Base-by-base conservation (phyloP, 352 stramenopile genomes). In the Phytophthora agathidicida region DNA sequence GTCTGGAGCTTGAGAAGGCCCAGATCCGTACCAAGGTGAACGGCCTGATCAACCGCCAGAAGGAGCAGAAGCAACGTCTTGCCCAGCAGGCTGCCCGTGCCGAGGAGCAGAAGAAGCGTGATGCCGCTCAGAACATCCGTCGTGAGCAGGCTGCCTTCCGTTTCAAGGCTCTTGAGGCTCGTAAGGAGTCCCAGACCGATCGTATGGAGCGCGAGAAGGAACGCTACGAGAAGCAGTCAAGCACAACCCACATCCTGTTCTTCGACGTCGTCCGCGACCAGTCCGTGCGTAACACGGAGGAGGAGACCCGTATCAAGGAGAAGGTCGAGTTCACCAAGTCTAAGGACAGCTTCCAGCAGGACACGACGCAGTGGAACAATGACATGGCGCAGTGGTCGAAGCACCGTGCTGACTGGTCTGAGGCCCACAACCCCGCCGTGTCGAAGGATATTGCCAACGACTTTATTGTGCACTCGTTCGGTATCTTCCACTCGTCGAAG, bases 271-370 rank as follows among this genome's bases (percentile, higher is more conserved):
- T 91, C 32, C 77, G 71, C 2, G 86, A 95, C 31, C 76, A 91
- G 42, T 78, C 75, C 0, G 74, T 86, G 26, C 83, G 86, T 36
- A 79, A 83, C 51, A 88, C 73, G 0, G 86, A 95, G 51, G 86
- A 95, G 58, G 83, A 95, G 61, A 88, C 75, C 5, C 86, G 83
- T 14, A 71, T 85, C 37, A 91, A 91, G 65, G 86, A 95, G 58
- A 95, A 95, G 71, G 81, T 95, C 16, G 86, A 95, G 69, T 95
- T 95, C 58, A 91, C 81, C 47, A 93, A 93, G 68, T 92, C 81
- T 7, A 95, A 95, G 72, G 86, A 95, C 45, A 75, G 80, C 44
- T 95, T 95, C 73, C 86, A 95, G 71, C 76, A 83, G 13, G 86
- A 95, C 60, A 95, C 86, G 28, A 86, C 81, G 20, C 83, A 95